A percentile compares a stretch with the other conserved stretches of the same genome.
Conservation (phyloP, 345 rosid species). For the Sonneratia alba region DNA sequence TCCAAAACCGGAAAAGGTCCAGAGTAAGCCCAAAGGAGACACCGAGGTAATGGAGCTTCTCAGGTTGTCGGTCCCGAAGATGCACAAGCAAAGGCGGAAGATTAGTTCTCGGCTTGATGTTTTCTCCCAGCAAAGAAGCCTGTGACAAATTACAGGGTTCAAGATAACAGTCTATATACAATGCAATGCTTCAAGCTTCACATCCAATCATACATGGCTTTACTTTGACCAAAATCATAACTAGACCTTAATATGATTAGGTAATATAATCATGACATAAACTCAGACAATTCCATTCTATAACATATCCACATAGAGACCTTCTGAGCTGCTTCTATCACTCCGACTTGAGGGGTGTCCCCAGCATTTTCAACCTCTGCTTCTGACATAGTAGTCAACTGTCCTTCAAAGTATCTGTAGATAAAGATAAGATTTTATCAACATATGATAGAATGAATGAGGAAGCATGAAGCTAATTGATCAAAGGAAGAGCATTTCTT, state of each 20-base stretch:
- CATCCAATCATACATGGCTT: not conserved
- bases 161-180: not conserved
- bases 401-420: slow-evolving; percentile 85
- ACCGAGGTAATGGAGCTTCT: slow-evolving; percentile 83
- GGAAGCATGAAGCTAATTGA: not conserved
- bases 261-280: not conserved
- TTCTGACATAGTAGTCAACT: slow-evolving; percentile 63
- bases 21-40: slow-evolving; percentile 97
- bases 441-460: not conserved
- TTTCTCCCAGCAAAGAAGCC: slow-evolving; percentile 89
- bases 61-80: slow-evolving; percentile 66
- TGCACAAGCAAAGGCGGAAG: slow-evolving; percentile 83
- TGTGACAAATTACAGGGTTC: slow-evolving; percentile 14
- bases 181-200: not conserved
- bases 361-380: slow-evolving; percentile 34
- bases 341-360: slow-evolving; percentile 39
- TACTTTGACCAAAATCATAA: not conserved
- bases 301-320: slow-evolving; percentile 22
- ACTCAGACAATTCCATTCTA: not conserved
- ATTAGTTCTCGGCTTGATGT: slow-evolving; percentile 60
- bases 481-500: not conserved
- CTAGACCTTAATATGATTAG: not conserved
- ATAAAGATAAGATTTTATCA: not conserved
- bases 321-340: slow-evolving; percentile 88
- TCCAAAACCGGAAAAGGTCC: slow-evolving; percentile 94